These are phyloP conservation scores for Cucumis hystrix DNA, from an alignment of 306 rosid species.

Conservation along the genomic window DNA sequence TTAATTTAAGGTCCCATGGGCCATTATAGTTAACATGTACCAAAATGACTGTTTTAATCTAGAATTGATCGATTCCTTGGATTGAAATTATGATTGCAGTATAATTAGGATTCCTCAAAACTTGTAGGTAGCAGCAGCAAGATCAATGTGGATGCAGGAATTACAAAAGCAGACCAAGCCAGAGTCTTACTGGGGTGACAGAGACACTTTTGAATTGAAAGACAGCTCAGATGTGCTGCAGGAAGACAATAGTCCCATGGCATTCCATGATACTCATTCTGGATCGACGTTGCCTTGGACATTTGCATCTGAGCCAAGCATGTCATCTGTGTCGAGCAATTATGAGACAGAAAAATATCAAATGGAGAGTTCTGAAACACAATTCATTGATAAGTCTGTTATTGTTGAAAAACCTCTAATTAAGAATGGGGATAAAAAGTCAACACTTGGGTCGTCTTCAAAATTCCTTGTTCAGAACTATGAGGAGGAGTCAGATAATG, in stretches of 20 bases:
- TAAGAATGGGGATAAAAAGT: conserved; percentile 36
- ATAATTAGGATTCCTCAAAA: neutral
- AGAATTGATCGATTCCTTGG: neutral
- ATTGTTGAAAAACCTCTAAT: conserved; percentile 34
- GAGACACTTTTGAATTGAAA: conserved; percentile 28
- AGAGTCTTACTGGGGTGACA: conserved; percentile 35
- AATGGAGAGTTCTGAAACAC: conserved; percentile 37
- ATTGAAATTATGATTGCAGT: neutral
- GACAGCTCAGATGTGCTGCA: conserved; percentile 20
- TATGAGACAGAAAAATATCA: conserved; percentile 35
- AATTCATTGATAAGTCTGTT: conserved; percentile 43
- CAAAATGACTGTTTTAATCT: neutral
- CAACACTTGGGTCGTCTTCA: conserved; percentile 26
- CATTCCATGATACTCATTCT: conserved; percentile 28
- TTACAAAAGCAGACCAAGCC: conserved; percentile 54
- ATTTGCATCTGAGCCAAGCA: conserved; percentile 21
- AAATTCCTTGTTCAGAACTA: conserved; percentile 30
- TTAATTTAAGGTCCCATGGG: neutral
- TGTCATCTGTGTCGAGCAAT: conserved; percentile 25
- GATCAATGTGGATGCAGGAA: conserved; percentile 93
- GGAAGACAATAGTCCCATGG: conserved; percentile 26
- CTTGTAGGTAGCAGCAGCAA: conserved; percentile 68
- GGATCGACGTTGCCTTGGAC: conserved; percentile 25
- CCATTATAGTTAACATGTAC: neutral
- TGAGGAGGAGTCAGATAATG: conserved; percentile 44